phyloP scores from a whole-genome alignment of 2,329 filamentous ascomycete species.

The Fusarium clavum region DNA sequence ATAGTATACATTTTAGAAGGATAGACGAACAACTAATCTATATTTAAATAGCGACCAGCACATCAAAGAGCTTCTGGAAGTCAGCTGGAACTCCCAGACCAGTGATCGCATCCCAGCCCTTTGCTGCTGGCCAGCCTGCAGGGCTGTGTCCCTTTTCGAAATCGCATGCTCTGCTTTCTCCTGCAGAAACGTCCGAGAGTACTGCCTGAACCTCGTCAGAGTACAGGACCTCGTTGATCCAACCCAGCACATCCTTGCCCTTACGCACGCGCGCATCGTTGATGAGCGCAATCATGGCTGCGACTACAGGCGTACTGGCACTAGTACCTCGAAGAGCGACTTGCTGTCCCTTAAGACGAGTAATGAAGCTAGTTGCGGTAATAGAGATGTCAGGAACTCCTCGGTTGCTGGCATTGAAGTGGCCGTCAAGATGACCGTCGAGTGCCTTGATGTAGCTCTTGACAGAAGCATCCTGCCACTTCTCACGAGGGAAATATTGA shows the following conservation, averaged over 20 bases:
- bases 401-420: slow-evolving; percentile 60
- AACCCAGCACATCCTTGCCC: slow-evolving; percentile 64
- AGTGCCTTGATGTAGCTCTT: slow-evolving; percentile 55
- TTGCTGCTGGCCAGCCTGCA: slow-evolving; percentile 58
- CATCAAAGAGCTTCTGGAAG: slow-evolving; percentile 54
- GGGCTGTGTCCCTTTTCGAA: slow-evolving; percentile 50
- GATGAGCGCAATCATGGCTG: slow-evolving; percentile 64
- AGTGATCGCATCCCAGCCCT: slow-evolving; percentile 62
- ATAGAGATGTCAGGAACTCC: slow-evolving; percentile 64
- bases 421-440: slow-evolving; percentile 55
- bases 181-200: slow-evolving; percentile 57
- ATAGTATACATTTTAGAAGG: neutral
- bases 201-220: slow-evolving; percentile 50
- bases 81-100: slow-evolving; percentile 61
- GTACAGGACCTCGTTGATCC: slow-evolving; percentile 64
- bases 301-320: slow-evolving; percentile 66
- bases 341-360: slow-evolving; percentile 48
- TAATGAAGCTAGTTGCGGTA: slow-evolving; percentile 68
- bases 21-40: neutral
- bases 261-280: slow-evolving; percentile 64
- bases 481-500: slow-evolving; percentile 59
- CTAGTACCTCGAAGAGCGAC: slow-evolving; percentile 57
- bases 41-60: slow-evolving; percentile 44
- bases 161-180: slow-evolving; percentile 56
- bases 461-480: slow-evolving; percentile 59